A percentile compares a stretch with the other conserved stretches of the same genome.
Conservation (phyloP, 1,284 basidiomycete species). For the Leccinum variabile region DNA sequence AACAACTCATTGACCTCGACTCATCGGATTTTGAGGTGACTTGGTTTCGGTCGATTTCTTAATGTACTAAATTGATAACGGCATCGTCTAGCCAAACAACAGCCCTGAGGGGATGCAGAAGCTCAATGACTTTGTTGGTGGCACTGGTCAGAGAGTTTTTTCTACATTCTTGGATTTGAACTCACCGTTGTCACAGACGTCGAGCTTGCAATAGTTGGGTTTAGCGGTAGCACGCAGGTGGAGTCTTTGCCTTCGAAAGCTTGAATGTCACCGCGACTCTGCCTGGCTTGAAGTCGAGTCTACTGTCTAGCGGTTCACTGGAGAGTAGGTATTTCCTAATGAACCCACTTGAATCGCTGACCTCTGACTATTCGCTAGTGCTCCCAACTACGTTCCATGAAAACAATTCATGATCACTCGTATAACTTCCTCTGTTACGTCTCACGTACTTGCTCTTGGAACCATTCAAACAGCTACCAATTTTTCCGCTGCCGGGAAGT, state of each 20-base stretch:
- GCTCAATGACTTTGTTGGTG: slow-evolving; percentile 70
- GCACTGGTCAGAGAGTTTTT: slow-evolving; percentile 40
- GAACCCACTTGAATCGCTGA: not conserved
- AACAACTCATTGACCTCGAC: slow-evolving; percentile 53
- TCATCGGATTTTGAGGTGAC: slow-evolving; percentile 51
- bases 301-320: slow-evolving; percentile 59
- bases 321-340: slow-evolving; percentile 39
- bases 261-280: slow-evolving; percentile 60
- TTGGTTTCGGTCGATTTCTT: not conserved
- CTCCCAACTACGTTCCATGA: slow-evolving; percentile 62
- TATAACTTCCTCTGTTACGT: slow-evolving; percentile 64
- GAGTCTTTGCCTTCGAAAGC: slow-evolving; percentile 64
- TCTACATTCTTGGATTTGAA: slow-evolving; percentile 4
- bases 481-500: slow-evolving; percentile 56
- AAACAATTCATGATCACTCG: slow-evolving; percentile 66
- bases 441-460: slow-evolving; percentile 66
- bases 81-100: slow-evolving; percentile 52
- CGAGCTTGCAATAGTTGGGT: slow-evolving; percentile 55
- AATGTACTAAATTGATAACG: not conserved
- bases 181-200: slow-evolving; percentile 43
- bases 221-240: slow-evolving; percentile 59
- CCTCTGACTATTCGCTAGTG: slow-evolving; percentile 40
- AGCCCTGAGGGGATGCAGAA: slow-evolving; percentile 64
- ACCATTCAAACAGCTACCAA: slow-evolving; percentile 58
- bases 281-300: slow-evolving; percentile 59